Percentiles rank a stretch among this genome's conserved stretches.
Conservation (phyloP, 257 asterid species). For the Penstemon newberryi region DNA sequence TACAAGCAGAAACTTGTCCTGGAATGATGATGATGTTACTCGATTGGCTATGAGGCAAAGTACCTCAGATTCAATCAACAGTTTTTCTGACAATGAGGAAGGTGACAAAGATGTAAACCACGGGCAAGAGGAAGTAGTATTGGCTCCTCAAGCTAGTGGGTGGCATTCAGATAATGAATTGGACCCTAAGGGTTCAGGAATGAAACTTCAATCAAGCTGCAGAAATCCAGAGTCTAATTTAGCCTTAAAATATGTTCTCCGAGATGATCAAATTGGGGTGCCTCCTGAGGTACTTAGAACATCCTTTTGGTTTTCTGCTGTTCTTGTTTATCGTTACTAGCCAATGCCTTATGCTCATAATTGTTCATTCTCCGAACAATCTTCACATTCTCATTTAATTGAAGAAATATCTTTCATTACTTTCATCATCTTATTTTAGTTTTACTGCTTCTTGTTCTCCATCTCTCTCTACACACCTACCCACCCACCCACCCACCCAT, state of each 20-base stretch:
- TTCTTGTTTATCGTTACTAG: slow-evolving; percentile 13
- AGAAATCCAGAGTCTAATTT: slow-evolving; percentile 37
- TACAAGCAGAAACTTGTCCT: slow-evolving; percentile 51
- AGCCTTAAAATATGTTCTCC: slow-evolving; percentile 34
- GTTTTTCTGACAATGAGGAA: slow-evolving; percentile 75
- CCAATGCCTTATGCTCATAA: slow-evolving; percentile 1
- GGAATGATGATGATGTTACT: slow-evolving; percentile 62
- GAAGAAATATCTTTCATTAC: not conserved
- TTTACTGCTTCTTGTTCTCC: not conserved
- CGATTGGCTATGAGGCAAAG: slow-evolving; percentile 50
- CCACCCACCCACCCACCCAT: not conserved
- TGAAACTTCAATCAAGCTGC: slow-evolving; percentile 27
- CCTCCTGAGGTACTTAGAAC: slow-evolving; percentile 76
- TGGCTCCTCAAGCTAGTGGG: slow-evolving; percentile 46
- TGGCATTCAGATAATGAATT: slow-evolving; percentile 67
- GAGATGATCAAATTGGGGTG: slow-evolving; percentile 63
- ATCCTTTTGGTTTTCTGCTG: slow-evolving; percentile 20
- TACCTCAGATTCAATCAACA: slow-evolving; percentile 52
- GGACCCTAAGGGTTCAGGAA: slow-evolving; percentile 42
- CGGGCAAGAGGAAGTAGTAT: slow-evolving; percentile 46
- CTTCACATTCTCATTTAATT: not conserved
- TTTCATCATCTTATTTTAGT: not conserved
- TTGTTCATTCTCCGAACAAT: not conserved
- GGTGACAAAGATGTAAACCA: slow-evolving; percentile 58
- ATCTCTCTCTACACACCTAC: not conserved